A percentile compares a stretch with the other conserved stretches of the same genome.
Conservation (phyloP, 768 basidiomycete genomes). For the Rhodocollybia butyracea region DNA sequence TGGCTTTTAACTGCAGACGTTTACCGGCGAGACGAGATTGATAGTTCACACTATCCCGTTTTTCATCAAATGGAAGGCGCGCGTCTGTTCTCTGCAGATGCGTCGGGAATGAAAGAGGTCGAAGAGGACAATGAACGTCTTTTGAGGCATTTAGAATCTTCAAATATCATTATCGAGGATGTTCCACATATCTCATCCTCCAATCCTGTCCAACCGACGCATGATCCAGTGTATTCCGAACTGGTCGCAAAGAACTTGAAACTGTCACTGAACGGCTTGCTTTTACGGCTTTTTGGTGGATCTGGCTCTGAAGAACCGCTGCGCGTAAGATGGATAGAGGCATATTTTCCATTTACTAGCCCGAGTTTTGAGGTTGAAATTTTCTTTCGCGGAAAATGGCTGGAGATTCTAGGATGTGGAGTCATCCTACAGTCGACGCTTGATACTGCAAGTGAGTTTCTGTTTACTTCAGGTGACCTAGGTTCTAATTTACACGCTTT, state of each 20-base stretch:
- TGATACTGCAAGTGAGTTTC: conserved; percentile 71
- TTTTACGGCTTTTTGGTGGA: conserved; percentile 72
- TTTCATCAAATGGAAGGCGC: conserved; percentile 99
- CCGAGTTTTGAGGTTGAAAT: conserved; percentile 99
- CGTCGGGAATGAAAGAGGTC: conserved; percentile 56
- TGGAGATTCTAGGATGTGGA: conserved; percentile 93
- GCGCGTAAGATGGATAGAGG: conserved; percentile 94
- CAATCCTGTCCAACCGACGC: conserved; percentile 80
- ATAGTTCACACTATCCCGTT: conserved; percentile 93
- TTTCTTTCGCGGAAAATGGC: conserved; percentile 93
- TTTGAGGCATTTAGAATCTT: conserved; percentile 52
- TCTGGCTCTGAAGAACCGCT: conserved; percentile 64
- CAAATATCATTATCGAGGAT: conserved; percentile 87
- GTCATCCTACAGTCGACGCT: conserved; percentile 89
- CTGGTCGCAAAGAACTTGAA: conserved; percentile 85
- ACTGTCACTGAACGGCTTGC: conserved; percentile 80
- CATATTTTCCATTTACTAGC: conserved; percentile 96
- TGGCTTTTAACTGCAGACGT: conserved; percentile 98
- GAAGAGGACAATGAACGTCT: conserved; percentile 70
- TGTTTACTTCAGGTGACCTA: conserved; percentile 17
- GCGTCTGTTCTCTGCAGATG: conserved; percentile 65
- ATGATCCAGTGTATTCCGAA: conserved; percentile 71
- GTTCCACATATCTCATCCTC: conserved; percentile 64
- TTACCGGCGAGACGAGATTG: conserved; percentile 97
- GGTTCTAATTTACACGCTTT: conserved; percentile 10